Percentiles rank a stretch among this genome's conserved stretches.
phyloP scores from a whole-genome alignment of 306 rosid genomes.

The Sicyos edulis region DNA sequence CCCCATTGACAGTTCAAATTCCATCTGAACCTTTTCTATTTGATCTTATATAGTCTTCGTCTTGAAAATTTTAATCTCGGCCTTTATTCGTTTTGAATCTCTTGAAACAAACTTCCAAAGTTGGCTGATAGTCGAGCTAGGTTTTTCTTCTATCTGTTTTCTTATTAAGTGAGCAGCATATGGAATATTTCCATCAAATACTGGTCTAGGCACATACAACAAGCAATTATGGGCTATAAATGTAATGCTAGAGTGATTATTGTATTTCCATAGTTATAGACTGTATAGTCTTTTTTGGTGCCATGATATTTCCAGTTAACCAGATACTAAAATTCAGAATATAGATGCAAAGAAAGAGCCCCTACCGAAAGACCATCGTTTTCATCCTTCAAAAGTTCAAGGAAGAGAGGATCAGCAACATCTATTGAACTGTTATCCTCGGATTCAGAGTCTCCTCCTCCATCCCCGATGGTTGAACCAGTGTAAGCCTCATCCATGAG shows the following conservation, averaged over 20 bases:
- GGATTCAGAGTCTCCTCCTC: conserved; percentile 85
- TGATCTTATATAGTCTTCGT: neutral
- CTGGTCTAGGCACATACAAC: neutral
- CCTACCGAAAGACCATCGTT: conserved; percentile 93
- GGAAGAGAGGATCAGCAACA: conserved; percentile 78
- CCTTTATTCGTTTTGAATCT: neutral
- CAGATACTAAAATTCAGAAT: conserved; percentile 2
- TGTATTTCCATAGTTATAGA: neutral
- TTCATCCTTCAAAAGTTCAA: conserved; percentile 93
- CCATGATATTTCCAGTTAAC: conserved; percentile 15
- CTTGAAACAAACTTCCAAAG: conserved; percentile 9
- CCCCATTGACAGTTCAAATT: conserved; percentile 5
- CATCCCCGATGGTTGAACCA: conserved; percentile 89
- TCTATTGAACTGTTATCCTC: conserved; percentile 72
- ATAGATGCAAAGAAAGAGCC: conserved; percentile 15
- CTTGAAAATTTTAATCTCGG: neutral
- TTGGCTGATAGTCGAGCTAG: neutral
- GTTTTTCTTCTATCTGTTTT: neutral
- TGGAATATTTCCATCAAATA: neutral
- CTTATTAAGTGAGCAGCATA: conserved; percentile 11
- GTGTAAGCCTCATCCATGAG: conserved; percentile 99
- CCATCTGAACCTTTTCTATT: neutral
- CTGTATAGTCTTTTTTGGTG: neutral
- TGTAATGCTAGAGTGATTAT: neutral
- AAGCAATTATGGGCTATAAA: neutral